Conservation (phyloP, 148 eudicot genomes). For the Camellia granthamiana region DNA sequence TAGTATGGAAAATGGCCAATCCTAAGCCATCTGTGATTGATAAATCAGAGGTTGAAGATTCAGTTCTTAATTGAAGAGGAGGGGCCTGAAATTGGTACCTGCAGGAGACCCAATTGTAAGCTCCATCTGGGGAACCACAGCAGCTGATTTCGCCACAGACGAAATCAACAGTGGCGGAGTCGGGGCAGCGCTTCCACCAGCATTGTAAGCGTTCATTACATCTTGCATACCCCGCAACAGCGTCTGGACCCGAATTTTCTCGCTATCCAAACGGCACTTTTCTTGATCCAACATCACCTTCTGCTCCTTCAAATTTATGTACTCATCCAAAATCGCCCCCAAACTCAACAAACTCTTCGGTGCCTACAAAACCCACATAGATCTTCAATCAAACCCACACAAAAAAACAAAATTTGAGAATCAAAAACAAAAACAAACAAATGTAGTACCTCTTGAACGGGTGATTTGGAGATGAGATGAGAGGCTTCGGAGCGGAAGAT, state of each 20-base stretch:
- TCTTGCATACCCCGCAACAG: conserved; percentile 71
- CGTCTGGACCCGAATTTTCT: conserved; percentile 51
- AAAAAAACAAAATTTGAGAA: not conserved
- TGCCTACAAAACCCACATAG: conserved; percentile 35
- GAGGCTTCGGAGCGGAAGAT: conserved; percentile 72
- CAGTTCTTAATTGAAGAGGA: not conserved
- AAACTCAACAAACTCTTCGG: conserved; percentile 65
- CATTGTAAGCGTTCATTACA: conserved; percentile 63
- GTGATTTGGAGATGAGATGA: conserved; percentile 51
- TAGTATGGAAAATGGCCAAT: not conserved
- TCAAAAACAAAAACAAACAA: not conserved
- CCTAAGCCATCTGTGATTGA: not conserved
- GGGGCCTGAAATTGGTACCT: conserved; percentile 25
- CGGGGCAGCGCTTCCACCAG: conserved; percentile 15
- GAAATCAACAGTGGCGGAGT: conserved; percentile 22
- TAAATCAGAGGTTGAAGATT: not conserved
- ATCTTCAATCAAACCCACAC: not conserved
- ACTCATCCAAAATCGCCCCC: conserved; percentile 69
- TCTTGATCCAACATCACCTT: conserved; percentile 63
- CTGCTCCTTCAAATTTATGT: conserved; percentile 70
- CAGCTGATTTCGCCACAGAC: conserved; percentile 18
- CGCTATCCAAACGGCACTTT: conserved; percentile 51
- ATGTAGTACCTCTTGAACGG: conserved; percentile 43
- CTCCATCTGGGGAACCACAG: conserved; percentile 19
- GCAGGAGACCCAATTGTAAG: conserved; percentile 20